Evolutionary conservation across 768 basidiomycete species (phyloP), one percentile per base, ranked within the genome.

Genomic region (Hypholoma sublateritium): DNA sequence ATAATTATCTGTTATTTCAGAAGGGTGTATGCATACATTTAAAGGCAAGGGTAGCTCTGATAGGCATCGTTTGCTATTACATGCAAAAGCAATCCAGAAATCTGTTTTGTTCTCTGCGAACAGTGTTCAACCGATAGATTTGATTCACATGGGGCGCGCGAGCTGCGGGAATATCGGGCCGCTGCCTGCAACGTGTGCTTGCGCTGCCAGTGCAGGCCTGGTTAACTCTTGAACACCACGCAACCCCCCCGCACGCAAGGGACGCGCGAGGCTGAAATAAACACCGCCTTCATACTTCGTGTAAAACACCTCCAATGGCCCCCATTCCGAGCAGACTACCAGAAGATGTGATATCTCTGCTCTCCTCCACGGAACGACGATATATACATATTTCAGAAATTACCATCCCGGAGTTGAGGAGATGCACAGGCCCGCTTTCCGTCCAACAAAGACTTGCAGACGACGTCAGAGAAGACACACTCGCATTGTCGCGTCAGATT

Each of bases 401-500:
- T 62, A 90, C 93, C 69, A 79, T 97, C 34, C 90, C 93, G 1
- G 83, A 89, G 2, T 75, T 97, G 49, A 77, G 80, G 8, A 65
- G 74, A 50, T 95, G 91, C 69, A 75, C 71, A 8, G 92, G 89
- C 0, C 88, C 93, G 1, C 73, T 91, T 9, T 68, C 79, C 0
- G 66, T 83, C 2, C 94, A 96, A 63, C 88, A 93, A 66, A 80
- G 84, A 47, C 77, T 88, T 52, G 85, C 86, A 0, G 84, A 83
- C 4, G 92, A 93, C 66, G 70, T 95, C 56, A 77, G 91, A 28
- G 88, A 88, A 52, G 93, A 95, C 65, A 71, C 93, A 16, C 86
- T 87, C 36, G 65, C 72, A 0, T 77, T 89, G 19, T 74, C 77
- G 6, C 76, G 77, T 37, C 83, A 87, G 53, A 74, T 95, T n/a